Percentiles rank a stretch among this genome's conserved stretches.
Conservation (phyloP, 2,329 filamentous ascomycete genomes). For the Aspergillus pseudoglaucus region DNA sequence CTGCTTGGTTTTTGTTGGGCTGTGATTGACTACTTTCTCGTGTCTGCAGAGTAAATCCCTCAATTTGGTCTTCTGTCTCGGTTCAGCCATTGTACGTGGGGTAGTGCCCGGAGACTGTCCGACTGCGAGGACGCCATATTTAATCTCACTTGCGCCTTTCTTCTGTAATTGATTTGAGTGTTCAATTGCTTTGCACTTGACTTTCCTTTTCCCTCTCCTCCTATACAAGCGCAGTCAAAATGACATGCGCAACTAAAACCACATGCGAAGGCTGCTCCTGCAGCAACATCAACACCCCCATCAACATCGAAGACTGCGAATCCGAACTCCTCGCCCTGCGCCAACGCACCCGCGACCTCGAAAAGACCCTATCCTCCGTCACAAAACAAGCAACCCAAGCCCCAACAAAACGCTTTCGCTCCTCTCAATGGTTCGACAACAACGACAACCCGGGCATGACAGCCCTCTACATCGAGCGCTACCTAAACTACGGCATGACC, state of each 20-base stretch:
- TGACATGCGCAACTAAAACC: conserved; percentile 5
- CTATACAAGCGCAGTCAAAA: not conserved
- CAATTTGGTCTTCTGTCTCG: no score
- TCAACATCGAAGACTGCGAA: conserved; percentile 38
- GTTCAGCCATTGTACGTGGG: no score
- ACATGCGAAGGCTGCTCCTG: conserved; percentile 32
- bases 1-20: no score
- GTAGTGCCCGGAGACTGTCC: no score
- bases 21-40: no score
- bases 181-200: no score
- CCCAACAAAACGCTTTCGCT: conserved; percentile 28
- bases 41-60: no score
- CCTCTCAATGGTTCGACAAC: conserved; percentile 41
- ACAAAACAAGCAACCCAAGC: conserved; percentile 11
- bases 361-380: conserved; percentile 25
- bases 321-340: conserved; percentile 33
- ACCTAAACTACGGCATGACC: conserved; percentile 47
- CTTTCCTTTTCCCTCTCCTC: no score
- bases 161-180: no score
- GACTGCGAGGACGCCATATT: not conserved
- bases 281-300: conserved; percentile 10
- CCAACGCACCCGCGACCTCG: conserved; percentile 32
- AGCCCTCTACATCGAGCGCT: conserved; percentile 46
- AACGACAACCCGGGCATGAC: conserved; percentile 39
- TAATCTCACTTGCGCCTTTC: not conserved